Evolutionary conservation across 352 stramenopile species (phyloP), one percentile per base, ranked within the genome.

Genomic region (Globisporangium alternatum): DNA sequence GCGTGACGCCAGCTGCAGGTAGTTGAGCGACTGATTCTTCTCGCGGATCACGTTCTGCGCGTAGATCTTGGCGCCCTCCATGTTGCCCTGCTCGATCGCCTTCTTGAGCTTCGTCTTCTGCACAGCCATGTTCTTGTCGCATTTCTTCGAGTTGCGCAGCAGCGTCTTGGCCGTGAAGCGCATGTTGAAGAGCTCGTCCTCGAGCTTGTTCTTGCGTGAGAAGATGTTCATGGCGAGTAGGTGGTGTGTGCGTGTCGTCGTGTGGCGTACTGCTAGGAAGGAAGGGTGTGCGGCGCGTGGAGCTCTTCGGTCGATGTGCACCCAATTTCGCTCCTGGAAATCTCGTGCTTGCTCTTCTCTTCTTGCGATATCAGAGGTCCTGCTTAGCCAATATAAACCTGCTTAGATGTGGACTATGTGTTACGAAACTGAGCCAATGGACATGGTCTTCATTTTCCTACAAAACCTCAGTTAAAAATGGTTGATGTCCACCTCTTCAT

Each of bases 11-110:
- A 99, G 81, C 64, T 96, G 83, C 64, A 99, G 78, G 75, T 98
- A 98, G 81, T 96, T 99, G 41, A 99, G 75, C 48, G 95, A 86
- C 82, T 91, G 83, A 62, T 85, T 91, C 76, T 93, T 93, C 66
- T 92, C 82, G 33, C 86, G 78, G 68, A 95, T 96, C 37, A 83
- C 83, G 65, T 96, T 95, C 72, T 91, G 95, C 56, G 95, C 97
- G 79, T 99, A 99, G 74, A 99, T 98, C 66, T 96, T 97, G 53
- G 97, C 97, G 31, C 96, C 96, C 66, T 99, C 97, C 73, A 97
- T 97, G 81, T 99, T 99, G 51, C 96, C 95, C 72, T 98, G 88
- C 79, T 97, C 81, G 66, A 97, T 96, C 48, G 95, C 93, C 70
- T 99, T 98, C 77, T 99, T 99, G 22, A 99, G 81, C 73, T 99